Percentiles rank a stretch among this genome's conserved stretches.
Evolutionary conservation across 495 filamentous ascomycete species (phyloP).

Genomic region (Glonium stellatum): DNA sequence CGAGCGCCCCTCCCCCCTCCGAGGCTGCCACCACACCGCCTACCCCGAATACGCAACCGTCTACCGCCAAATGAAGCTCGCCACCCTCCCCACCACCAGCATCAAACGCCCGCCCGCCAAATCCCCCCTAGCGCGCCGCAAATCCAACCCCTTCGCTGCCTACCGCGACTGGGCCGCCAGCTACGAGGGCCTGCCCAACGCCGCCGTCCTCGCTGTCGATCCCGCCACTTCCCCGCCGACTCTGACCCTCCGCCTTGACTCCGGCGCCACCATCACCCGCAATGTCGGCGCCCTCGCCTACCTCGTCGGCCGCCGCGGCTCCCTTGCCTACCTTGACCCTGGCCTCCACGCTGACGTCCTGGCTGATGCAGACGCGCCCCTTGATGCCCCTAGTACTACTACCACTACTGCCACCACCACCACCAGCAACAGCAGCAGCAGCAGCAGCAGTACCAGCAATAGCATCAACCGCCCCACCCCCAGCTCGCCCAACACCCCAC

Average conservation of each 20-base stretch:
- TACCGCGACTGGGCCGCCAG: slow-evolving; percentile 43
- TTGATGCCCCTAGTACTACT: slow-evolving; percentile 12
- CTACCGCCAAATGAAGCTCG: slow-evolving; percentile 57
- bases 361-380: slow-evolving; percentile 23
- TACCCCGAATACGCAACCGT: slow-evolving; percentile 63
- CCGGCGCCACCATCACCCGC: slow-evolving; percentile 43
- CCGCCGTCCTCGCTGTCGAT: slow-evolving; percentile 43
- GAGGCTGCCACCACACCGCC: slow-evolving; percentile 55
- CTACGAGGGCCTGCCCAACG: slow-evolving; percentile 57
- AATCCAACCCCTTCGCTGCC: slow-evolving; percentile 40
- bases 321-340: slow-evolving; percentile 47
- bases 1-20: slow-evolving; percentile 50
- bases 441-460: too few species aligned
- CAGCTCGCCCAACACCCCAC: too few species aligned
- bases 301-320: slow-evolving; percentile 55
- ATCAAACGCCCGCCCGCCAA: background rate
- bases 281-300: slow-evolving; percentile 49
- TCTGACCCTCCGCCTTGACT: slow-evolving; percentile 43
- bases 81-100: slow-evolving; percentile 38
- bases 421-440: too few species aligned
- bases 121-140: slow-evolving; percentile 22
- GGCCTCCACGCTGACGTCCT: slow-evolving; percentile 48
- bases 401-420: too few species aligned
- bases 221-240: too few species aligned
- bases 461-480: slow-evolving; percentile 8